phyloP scores from a whole-genome alignment of 345 rosid species.

The Jatropha curcas region DNA sequence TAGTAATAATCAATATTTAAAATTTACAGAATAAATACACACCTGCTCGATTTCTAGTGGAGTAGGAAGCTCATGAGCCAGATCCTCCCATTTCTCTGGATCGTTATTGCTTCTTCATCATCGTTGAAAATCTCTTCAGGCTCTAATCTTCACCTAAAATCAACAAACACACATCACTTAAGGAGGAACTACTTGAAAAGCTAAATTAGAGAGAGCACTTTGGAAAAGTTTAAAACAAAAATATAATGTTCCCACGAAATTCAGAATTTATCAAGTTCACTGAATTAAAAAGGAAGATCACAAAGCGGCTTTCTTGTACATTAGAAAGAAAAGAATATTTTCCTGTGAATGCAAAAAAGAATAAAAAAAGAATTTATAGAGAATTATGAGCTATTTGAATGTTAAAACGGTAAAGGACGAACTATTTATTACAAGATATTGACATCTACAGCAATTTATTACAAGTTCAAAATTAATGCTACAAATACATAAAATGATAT shows the following conservation, averaged over 20 bases:
- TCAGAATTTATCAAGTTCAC: not conserved
- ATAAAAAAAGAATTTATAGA: not conserved
- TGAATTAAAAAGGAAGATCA: not conserved
- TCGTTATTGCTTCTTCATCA: constrained; percentile 95
- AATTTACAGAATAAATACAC: constrained; percentile 8
- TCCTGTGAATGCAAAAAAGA: not conserved
- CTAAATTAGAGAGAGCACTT: not conserved
- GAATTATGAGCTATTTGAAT: not conserved
- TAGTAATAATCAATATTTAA: constrained; percentile 1
- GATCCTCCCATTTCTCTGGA: constrained; percentile 89
- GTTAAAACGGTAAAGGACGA: not conserved
- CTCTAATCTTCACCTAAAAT: constrained; percentile 92
- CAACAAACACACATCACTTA: constrained; percentile 10
- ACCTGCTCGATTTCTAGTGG: constrained; percentile 98
- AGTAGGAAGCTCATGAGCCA: constrained; percentile 90
- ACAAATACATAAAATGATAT: too few species aligned
- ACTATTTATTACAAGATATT: not conserved
- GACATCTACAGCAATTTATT: not conserved
- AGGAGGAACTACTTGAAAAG: not conserved
- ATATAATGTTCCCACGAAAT: not conserved
- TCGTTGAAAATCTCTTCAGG: constrained; percentile 97
- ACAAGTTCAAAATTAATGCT: too few species aligned
- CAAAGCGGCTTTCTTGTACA: not conserved
- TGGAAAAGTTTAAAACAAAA: not conserved
- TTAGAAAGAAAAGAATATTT: not conserved